phyloP scores from a whole-genome alignment of 495 filamentous ascomycete species.

The Neurospora intermedia region DNA sequence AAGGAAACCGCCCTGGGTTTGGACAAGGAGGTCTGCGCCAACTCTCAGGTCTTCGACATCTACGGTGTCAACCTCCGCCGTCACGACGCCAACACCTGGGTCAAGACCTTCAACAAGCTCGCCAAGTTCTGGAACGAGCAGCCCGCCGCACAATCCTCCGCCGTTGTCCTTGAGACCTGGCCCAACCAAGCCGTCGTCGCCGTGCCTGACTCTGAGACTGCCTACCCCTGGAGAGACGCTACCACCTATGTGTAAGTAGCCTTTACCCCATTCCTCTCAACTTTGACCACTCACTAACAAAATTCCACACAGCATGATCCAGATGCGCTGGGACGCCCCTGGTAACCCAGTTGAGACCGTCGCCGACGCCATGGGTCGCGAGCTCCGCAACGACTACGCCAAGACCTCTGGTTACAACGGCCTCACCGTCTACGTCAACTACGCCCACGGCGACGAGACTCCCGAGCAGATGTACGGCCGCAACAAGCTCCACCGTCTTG shows the following conservation, averaged over 20 bases:
- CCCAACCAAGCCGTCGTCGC: background rate
- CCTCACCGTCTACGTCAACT: conserved; percentile 24
- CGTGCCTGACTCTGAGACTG: background rate
- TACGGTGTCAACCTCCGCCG: background rate
- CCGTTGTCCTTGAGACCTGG: background rate
- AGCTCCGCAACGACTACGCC: background rate
- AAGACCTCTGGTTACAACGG: conserved; percentile 11
- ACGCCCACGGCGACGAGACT: conserved; percentile 29
- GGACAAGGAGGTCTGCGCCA: background rate
- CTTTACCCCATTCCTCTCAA: background rate
- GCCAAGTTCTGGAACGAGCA: background rate
- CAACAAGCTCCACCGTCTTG: conserved; percentile 18
- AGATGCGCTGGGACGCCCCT: background rate
- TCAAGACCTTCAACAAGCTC: background rate
- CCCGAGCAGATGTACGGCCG: conserved; percentile 14
- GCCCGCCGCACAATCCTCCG: background rate
- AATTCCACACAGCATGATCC: background rate
- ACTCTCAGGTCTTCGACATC: background rate
- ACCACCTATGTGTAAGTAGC: background rate
- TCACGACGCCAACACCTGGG: background rate
- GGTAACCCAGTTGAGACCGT: background rate
- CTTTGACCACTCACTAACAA: background rate
- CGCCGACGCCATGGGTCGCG: background rate
- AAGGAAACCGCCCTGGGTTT: background rate
- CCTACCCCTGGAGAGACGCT: background rate